Evolutionary conservation across 176 grass and related monocot species (phyloP), one percentile per base, ranked within the genome.

Genomic region (Aegilops speltoides): DNA sequence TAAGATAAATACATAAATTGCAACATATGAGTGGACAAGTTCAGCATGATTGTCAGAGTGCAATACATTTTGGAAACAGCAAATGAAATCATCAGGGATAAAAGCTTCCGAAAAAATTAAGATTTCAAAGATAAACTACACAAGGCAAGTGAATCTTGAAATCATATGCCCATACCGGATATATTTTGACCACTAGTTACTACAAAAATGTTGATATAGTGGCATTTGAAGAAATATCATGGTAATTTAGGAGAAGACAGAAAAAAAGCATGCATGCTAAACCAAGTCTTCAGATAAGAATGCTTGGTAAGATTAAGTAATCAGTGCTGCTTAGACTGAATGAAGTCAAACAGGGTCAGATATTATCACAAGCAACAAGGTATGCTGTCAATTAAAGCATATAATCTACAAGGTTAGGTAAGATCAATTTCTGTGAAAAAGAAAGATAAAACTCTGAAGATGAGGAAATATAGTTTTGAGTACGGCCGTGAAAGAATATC

Each of bases 261-360:
- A 7, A 63, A 36, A 36, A 79, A 79, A 7, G 22, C 77, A 40
- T 63, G 22, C 0, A 79, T 24, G n/a, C 14, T 38, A 24, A 80
- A 29, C 9, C 15, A 80, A 80, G 37, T 22, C 15, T 80, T 45
- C 60, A 29, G 43, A 12, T 36, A 64, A 64, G 78, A 64, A 80
- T 28, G 19, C 16, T 31, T 14, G 5, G 3, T 31, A 66, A 22
- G 79, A 25, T 48, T 46, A 43, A 80, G 5, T 46, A 66, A 22
- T 19, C 24, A 81, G 20, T 81, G 40, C 41, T 81, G 25, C 61
- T 80, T 41, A 64, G 14, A 80, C 19, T 80, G 78, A 12, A 64
- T 12, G 34, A 64, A 79, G 14, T 41, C n/a, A 64, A 11, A 34
- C 6, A 17, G 78, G 17, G 25, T 46, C 6, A 64, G 40, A 48